Base-by-base conservation (phyloP, 148 eudicot genomes). In the Chenopodium quinoa region DNA sequence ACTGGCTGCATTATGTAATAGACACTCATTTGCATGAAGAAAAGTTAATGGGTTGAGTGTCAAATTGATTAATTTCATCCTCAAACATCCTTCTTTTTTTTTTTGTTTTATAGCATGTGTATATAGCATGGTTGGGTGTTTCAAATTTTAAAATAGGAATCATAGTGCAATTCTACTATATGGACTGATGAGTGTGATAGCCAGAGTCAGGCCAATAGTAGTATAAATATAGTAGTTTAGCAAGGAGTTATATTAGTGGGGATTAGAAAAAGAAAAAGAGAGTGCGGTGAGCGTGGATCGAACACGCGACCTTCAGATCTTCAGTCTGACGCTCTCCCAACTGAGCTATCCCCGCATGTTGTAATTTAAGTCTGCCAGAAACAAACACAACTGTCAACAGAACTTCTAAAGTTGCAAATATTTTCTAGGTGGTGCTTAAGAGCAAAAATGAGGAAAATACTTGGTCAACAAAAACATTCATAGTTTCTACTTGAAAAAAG, bases 201-300 rank as follows among this genome's bases (percentile, higher is more conserved):
- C 44, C 44, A 40, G 44, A 40, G 44, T 40, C 44, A 40, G 44
- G 44, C 7, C 8, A 37, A 37, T 37, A 40, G 44, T 40, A 40
- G 44, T 58, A 58, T 12, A 16, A 17, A 58, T 58, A 58, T 5
- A 14, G n/a, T 58, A 17, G 63, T 58, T 67, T 31, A 25, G 0
- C 27, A 25, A 56, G 22, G 7, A 14, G 62, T 56, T 4, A 56
- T 56, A 4, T 56, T 12, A 14, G 7, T 14, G 22, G 62, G 22
- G 5, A 56, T 56, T 56, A 56, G 1, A 60, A 34, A 78, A 76
- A 54, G 40, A 17, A 65, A 50, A 32, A 25, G 4, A 70, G 10
- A 60, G 9, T 93, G 98, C 96, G 93, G 98, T 92, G 97, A 92
- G 85, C 95, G 93, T 92, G 94, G 98, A 94, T 94, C 98, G 93